These are phyloP conservation scores for Aegilops speltoides DNA, from an alignment of 176 grass and related monocot species.

Conservation along the genomic window DNA sequence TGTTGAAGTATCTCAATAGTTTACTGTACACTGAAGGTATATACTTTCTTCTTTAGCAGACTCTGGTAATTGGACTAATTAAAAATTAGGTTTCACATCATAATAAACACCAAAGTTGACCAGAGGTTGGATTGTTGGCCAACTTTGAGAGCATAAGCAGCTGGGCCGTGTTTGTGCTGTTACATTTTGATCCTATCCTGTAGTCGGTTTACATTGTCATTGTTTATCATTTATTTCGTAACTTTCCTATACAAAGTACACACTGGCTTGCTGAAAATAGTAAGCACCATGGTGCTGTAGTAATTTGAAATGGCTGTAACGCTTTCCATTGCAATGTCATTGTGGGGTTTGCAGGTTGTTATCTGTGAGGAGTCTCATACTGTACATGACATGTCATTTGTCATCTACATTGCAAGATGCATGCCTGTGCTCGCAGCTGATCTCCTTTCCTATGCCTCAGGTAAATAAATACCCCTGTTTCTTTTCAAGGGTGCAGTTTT, in stretches of 20 bases:
- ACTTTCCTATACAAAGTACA: neutral
- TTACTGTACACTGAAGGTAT: neutral
- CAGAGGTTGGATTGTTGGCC: no score
- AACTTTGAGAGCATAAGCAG: neutral
- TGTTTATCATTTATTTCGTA: neutral
- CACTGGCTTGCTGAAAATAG: neutral
- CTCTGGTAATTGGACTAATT: neutral
- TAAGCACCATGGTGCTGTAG: neutral
- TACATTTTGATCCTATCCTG: neutral
- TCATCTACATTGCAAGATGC: slow-evolving; percentile 51
- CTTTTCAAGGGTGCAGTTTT: neutral
- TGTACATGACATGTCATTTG: slow-evolving; percentile 58
- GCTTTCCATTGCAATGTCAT: neutral
- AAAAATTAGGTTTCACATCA: slow-evolving; percentile 12
- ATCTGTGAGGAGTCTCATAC: slow-evolving; percentile 58
- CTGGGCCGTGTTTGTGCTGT: neutral
- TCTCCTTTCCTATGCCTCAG: slow-evolving; percentile 57
- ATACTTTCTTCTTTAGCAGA: neutral
- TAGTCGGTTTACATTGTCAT: neutral
- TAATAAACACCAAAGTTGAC: slow-evolving; percentile 2
- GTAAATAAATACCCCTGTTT: slow-evolving; percentile 38
- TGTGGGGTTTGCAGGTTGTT: slow-evolving; percentile 42
- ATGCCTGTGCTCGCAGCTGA: slow-evolving; percentile 31
- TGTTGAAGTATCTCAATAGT: neutral
- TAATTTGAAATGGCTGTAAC: neutral